Base-by-base conservation (phyloP, 2,329 filamentous ascomycete species). In the Pseudocercospora macadamiae region DNA sequence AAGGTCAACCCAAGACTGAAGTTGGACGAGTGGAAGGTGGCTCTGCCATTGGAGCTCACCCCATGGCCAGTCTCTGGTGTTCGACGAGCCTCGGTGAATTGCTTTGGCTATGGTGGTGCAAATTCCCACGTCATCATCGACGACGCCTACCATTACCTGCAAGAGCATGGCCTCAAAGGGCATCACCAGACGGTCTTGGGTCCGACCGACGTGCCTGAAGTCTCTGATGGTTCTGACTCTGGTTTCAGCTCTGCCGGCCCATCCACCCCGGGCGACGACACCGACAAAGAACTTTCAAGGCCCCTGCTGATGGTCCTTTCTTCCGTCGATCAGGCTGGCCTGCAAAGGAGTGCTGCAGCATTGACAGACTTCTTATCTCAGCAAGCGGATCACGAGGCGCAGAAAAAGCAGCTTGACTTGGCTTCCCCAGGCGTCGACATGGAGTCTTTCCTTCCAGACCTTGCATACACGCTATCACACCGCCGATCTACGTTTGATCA, bases 111-210 rank as follows among this genome's bases (percentile, higher is more conserved):
- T 49, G 68, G 69, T 6, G 69, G 69, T 14, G 63, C 67, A 10
- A 73, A 71, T 26, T 61, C 64, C 1, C 70, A 72, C 47, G 66
- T 61, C 2, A 68, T 72, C 26, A 18, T 71, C 2, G 68, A 70
- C 10, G 66, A 65, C 57, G 62, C 64, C 5, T 53, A 44, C 19
- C 34, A 57, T 26, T 62, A 54, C 16, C 51, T 64, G 8, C 7
- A 42, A 14, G 52, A 34, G 3, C 37, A 21, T 10, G 56, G 61
- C n/a, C 18, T 62, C 4, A 32, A 16, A 8, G 63, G 57, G 5
- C 21, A 32, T 6, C 59, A 60, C 30, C 34, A 62, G 3, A 62
- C 61, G 9, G 14, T 45, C 7, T 7, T 25, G 8, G 23, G 42
- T 8, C 19, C 19, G 1, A 28, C 21, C 14, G 42, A 47, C 16